Evolutionary conservation across 495 filamentous ascomycete species (phyloP).

Genomic region (Podospora pseudoanserina): DNA sequence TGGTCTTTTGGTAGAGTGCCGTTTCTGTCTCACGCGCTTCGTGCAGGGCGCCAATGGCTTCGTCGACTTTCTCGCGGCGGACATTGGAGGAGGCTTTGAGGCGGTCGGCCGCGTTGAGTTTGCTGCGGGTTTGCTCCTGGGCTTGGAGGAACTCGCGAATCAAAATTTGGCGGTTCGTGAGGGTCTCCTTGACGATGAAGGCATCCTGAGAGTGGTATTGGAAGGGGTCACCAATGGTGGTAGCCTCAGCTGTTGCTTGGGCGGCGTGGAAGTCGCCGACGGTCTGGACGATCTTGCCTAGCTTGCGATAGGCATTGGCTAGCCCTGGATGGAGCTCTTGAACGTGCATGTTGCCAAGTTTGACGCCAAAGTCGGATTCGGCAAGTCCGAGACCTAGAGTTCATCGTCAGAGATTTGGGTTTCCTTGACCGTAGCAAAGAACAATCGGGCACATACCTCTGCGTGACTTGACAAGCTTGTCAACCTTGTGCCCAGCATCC

Average conservation of each 20-base stretch:
- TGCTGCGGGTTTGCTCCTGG: slow-evolving; percentile 72
- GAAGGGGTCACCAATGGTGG: slow-evolving; percentile 88
- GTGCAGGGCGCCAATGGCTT: slow-evolving; percentile 82
- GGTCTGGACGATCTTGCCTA: slow-evolving; percentile 87
- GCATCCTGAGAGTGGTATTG: slow-evolving; percentile 94
- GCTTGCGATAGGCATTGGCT: slow-evolving; percentile 84
- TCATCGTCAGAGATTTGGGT: background rate
- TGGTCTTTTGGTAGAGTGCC: slow-evolving; percentile 76
- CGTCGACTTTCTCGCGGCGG: slow-evolving; percentile 90
- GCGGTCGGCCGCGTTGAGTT: slow-evolving; percentile 78
- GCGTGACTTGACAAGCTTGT: slow-evolving; percentile 85
- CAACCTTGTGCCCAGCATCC: slow-evolving; percentile 93
- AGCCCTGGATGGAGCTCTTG: slow-evolving; percentile 90
- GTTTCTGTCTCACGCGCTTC: slow-evolving; percentile 77
- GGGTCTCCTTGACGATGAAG: slow-evolving; percentile 97
- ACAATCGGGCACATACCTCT: slow-evolving; percentile 60
- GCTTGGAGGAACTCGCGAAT: slow-evolving; percentile 89
- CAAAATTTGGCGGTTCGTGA: slow-evolving; percentile 98
- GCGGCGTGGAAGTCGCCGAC: slow-evolving; percentile 96
- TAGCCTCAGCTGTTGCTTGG: slow-evolving; percentile 94
- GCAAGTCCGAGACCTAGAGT: slow-evolving; percentile 76
- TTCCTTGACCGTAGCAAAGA: background rate
- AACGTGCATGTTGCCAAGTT: slow-evolving; percentile 75
- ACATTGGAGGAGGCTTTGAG: slow-evolving; percentile 80
- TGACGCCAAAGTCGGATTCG: slow-evolving; percentile 90